Base-by-base conservation (phyloP, 192 early-diverging fungal species). In the Coemansia sp. region DNA sequence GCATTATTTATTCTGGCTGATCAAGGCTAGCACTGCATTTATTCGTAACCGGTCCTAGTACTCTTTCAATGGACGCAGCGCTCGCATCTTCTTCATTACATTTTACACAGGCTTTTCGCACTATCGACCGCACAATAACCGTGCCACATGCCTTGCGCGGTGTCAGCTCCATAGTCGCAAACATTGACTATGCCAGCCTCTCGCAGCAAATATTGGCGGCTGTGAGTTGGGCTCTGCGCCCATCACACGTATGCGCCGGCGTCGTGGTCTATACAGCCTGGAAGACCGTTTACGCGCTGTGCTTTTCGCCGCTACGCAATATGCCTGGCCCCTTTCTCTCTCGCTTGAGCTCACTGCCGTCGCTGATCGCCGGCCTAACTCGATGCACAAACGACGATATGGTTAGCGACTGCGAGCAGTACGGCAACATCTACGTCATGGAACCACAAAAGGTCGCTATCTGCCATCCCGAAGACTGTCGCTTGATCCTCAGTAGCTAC, bases 381-480 rank as follows among this genome's bases (percentile, higher is more conserved):
- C 32, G 73, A 25, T 58, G 65, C 37, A 68, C 69, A 6, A 69
- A 72, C 59, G 75, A 82, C 58, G 70, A 70, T 27, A 68, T 76
- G 70, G 44, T 77, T 1, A 6, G 58, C 7, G 65, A 62, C 36
- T 69, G 63, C 46, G 25, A 59, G 12, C 15, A 15, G 62, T 71
- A 74, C 65, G 80, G 80, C 41, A 60, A 50, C 19, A 39, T 82
- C 19, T 82, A 63, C 32, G 37, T 69, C 5, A 74, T 74, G 61
- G 80, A 69, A 51, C 71, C 74, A 9, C 45, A 42, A 21, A 74
- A 70, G 37, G 80, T 82, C 4, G 65, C 64, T 0, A 58, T 82
- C 31, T 73, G 80, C 53, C 41, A 82, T 32, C 75, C 75, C 3
- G 67, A 68, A 5, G 78, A 80, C 63, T 75, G 70, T 44, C 62